Conservation (phyloP, 768 basidiomycete genomes). For the Pseudohyphozyma bogoriensis region DNA sequence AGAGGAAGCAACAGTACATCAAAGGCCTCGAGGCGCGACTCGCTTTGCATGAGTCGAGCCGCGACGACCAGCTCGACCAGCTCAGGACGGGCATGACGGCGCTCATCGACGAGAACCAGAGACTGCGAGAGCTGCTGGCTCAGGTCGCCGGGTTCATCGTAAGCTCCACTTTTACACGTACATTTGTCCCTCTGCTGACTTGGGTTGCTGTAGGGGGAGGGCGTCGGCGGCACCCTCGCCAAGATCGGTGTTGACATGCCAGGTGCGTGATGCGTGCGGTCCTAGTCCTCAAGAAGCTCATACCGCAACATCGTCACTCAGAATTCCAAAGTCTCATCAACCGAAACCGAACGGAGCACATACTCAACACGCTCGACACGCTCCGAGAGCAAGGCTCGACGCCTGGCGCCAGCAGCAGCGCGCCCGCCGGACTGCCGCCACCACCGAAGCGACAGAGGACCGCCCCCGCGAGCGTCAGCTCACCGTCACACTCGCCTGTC, state of each 20-base stretch:
- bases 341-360: neutral
- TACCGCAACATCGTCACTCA: neutral
- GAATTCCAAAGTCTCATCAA: conserved; percentile 9
- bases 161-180: too few relatives aligned
- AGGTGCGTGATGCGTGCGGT: neutral
- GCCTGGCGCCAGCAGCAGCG: too few relatives aligned
- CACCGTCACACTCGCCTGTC: neutral
- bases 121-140: conserved; percentile 37
- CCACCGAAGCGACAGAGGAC: neutral
- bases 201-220: neutral
- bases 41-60: conserved; percentile 36
- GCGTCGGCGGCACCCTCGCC: conserved; percentile 5
- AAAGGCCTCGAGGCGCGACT: conserved; percentile 38
- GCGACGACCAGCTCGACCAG: conserved; percentile 37
- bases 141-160: conserved; percentile 36
- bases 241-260: conserved; percentile 2
- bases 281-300: neutral
- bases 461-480: too few relatives aligned
- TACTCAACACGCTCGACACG: too few relatives aligned
- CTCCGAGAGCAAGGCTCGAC: too few relatives aligned
- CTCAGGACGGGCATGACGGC: conserved; percentile 34
- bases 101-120: conserved; percentile 39
- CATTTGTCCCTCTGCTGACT: neutral
- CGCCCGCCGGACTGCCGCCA: too few relatives aligned
- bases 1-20: conserved; percentile 27